phyloP scores from a whole-genome alignment of 306 rosid species.

The Castanopsis chinensis region DNA sequence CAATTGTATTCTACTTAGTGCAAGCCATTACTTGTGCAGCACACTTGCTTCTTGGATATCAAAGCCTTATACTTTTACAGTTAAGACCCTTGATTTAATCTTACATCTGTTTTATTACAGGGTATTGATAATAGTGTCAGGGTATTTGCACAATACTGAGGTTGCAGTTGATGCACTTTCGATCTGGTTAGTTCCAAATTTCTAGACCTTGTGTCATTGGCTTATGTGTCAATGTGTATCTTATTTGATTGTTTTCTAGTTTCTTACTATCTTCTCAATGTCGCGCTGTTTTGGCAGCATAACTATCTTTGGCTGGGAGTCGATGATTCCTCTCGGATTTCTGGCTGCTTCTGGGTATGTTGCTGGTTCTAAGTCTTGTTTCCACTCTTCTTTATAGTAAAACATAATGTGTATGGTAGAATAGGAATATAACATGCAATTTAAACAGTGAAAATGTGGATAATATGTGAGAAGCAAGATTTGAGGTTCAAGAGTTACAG shows the following conservation, averaged over 20 bases:
- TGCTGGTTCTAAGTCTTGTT: constrained; percentile 14
- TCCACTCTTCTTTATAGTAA: neutral
- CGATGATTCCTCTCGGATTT: constrained; percentile 77
- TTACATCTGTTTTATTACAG: constrained; percentile 43
- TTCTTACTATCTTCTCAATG: neutral
- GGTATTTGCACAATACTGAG: constrained; percentile 46
- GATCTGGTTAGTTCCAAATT: constrained; percentile 42
- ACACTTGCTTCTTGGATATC: too few species aligned
- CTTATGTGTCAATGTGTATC: neutral
- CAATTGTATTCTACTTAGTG: too few species aligned
- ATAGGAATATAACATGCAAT: neutral
- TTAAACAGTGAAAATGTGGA: neutral
- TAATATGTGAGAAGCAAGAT: neutral
- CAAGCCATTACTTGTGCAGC: too few species aligned
- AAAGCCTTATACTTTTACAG: too few species aligned
- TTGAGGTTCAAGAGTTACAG: neutral
- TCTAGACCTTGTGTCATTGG: neutral
- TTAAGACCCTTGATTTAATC: neutral
- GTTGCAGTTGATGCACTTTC: constrained; percentile 67
- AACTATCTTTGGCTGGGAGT: constrained; percentile 70
- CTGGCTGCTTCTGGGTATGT: constrained; percentile 74
- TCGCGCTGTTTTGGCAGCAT: constrained; percentile 38
- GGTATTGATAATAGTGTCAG: constrained; percentile 52
- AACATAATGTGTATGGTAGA: too few species aligned
- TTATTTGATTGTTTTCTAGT: neutral